These are phyloP conservation scores for Verbena officinalis DNA, from an alignment of 257 asterid species.

Conservation along the genomic window DNA sequence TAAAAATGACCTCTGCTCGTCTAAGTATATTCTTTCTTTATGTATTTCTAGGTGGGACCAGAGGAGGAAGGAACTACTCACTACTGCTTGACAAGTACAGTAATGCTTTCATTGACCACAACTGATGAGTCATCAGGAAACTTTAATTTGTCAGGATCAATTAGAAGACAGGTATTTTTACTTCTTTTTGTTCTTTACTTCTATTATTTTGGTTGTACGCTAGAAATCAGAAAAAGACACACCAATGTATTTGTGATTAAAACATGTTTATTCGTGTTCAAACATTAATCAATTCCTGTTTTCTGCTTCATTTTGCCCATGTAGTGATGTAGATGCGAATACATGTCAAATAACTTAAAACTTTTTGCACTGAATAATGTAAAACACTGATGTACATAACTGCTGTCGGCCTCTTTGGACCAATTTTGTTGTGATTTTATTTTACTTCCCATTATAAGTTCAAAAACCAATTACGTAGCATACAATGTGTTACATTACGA, in stretches of 20 bases:
- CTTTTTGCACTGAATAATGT: too few relatives aligned
- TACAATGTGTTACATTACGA: too few relatives aligned
- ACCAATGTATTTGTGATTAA: background rate
- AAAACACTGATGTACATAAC: background rate
- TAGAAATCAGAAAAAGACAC: background rate
- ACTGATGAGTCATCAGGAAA: conserved; percentile 80
- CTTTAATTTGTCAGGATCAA: conserved; percentile 93
- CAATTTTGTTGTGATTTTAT: too few relatives aligned
- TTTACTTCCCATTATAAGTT: too few relatives aligned
- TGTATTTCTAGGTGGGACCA: conserved; percentile 62
- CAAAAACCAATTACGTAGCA: too few relatives aligned
- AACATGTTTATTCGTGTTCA: too few relatives aligned
- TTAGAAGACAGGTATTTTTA: conserved; percentile 86
- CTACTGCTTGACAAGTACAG: conserved; percentile 90
- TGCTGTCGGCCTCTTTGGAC: too few relatives aligned
- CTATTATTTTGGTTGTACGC: background rate
- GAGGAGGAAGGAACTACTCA: conserved; percentile 80
- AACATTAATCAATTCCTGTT: too few relatives aligned
- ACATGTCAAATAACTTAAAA: background rate
- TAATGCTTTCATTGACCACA: conserved; percentile 94
- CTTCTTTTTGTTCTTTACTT: background rate
- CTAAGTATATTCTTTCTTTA: conserved; percentile 12
- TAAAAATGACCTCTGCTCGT: conserved; percentile 5
- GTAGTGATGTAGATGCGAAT: background rate
- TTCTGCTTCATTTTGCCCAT: background rate